phyloP scores from a whole-genome alignment of 352 stramenopile genomes.

The Blastocystis sp. region DNA sequence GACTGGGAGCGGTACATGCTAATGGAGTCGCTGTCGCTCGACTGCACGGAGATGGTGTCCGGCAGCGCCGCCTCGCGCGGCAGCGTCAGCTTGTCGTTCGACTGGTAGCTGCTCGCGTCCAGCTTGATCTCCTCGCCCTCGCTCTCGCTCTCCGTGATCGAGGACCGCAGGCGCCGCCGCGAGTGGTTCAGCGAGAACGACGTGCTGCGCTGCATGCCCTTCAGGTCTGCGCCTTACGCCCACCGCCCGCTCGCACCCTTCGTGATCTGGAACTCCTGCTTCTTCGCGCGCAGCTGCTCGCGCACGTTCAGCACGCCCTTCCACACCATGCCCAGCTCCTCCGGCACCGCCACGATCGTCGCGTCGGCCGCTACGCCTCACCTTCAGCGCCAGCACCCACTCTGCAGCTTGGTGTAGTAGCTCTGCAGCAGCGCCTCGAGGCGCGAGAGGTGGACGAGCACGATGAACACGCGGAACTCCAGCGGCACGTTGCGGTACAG shows the following conservation, averaged over 20 bases:
- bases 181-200: constrained; percentile 46
- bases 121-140: constrained; percentile 50
- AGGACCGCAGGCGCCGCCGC: not conserved
- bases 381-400: not conserved
- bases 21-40: constrained; percentile 35
- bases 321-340: constrained; percentile 38
- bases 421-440: constrained; percentile 15
- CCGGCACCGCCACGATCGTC: constrained; percentile 29
- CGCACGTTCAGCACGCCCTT: constrained; percentile 37
- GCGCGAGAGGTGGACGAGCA: constrained; percentile 54
- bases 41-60: constrained; percentile 11
- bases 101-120: constrained; percentile 12
- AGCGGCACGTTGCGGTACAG: constrained; percentile 32
- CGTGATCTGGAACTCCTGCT: constrained; percentile 68
- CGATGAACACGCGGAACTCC: constrained; percentile 63
- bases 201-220: constrained; percentile 66
- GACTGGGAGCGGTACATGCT: constrained; percentile 39
- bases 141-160: constrained; percentile 40
- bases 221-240: not conserved
- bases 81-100: constrained; percentile 8
- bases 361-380: constrained; percentile 24
- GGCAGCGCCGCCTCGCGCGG: not conserved
- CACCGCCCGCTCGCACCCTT: not conserved
- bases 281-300: constrained; percentile 53
- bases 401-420: constrained; percentile 47